Evolutionary conservation across 345 rosid genomes (phyloP), one percentile per base, ranked within the genome.

Genomic region (Hibiscus syriacus): DNA sequence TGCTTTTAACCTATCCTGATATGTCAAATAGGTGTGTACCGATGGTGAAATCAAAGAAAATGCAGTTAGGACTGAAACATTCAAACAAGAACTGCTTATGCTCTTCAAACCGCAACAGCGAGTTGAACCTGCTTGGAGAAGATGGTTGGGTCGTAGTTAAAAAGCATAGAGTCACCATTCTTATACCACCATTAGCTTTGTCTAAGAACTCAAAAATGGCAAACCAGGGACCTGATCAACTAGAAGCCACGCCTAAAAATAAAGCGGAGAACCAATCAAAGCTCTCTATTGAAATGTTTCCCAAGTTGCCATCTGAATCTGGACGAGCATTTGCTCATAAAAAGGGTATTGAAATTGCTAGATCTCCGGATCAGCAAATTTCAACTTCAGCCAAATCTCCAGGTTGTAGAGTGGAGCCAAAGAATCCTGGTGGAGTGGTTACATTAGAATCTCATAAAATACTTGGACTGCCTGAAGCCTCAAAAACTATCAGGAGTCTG

Each of bases 71-170:
- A 30, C 69, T 68, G 20, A 68, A 43, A 36, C 55, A 61, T 55
- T 73, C 64, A 52, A 72, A 64, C 41, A 38, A 38, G 41, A 38
- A 38, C 12, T 3, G 41, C 3, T 38, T 38, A 38, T 8, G 41
- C 13, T 38, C 41, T 38, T 38, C 41, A 38, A 38, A 38, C 41
- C 10, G 41, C 41, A 0, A 38, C 41, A 38, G 58, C 62, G 76
- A 77, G 59, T 76, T 73, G 48, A 79, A 59, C 43, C 32, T 71
- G 26, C 67, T 29, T 53, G 84, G 69, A 46, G 88, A 83, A 67
- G 94, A 84, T 25, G 68, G 82, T 76, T 90, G 97, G 97, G 76
- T 87, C 4, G 66, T 87, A 16, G 90, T 90, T 75, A 87, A 86
- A 68, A 86, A 78, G 79, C 94, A 87, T 75, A 38, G 41, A 72